A percentile compares a stretch with the other conserved stretches of the same genome.
phyloP scores from a whole-genome alignment of 495 filamentous ascomycete genomes.

The Lasiosphaeria miniovina region DNA sequence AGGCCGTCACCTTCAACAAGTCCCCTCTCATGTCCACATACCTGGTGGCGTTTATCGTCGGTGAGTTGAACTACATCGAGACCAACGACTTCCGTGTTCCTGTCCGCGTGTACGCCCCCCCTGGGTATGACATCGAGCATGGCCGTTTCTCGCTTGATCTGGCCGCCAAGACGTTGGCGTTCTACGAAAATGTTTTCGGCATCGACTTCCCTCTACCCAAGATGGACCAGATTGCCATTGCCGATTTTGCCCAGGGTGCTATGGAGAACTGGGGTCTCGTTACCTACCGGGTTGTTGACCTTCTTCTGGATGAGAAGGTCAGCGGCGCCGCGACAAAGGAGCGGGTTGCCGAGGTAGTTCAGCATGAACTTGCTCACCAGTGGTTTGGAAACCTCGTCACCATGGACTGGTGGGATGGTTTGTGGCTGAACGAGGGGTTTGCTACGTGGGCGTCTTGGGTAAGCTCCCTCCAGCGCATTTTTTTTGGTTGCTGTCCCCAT shows the following conservation, averaged over 20 bases:
- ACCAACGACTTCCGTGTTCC: constrained; percentile 71
- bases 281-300: constrained; percentile 88
- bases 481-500: not conserved
- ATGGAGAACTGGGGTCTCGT: constrained; percentile 99
- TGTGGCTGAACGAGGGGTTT: constrained; percentile 98
- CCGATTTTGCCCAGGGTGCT: constrained; percentile 86
- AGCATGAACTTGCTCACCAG: constrained; percentile 97
- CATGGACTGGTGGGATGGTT: constrained; percentile 99
- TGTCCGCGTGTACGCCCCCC: constrained; percentile 65
- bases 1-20: constrained; percentile 71
- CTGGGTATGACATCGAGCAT: constrained; percentile 62
- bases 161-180: constrained; percentile 63
- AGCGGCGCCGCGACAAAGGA: constrained; percentile 91
- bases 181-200: constrained; percentile 76
- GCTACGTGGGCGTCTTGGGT: constrained; percentile 73
- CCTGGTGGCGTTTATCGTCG: constrained; percentile 71
- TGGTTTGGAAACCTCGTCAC: constrained; percentile 99
- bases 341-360: constrained; percentile 88
- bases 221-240: constrained; percentile 98
- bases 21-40: constrained; percentile 77
- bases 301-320: constrained; percentile 88
- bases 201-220: constrained; percentile 70
- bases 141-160: constrained; percentile 67
- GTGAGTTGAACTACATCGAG: constrained; percentile 73
- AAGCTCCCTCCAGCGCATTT: not conserved